Base-by-base conservation (phyloP, 2,329 filamentous ascomycete genomes). In the Ustulina deusta region DNA sequence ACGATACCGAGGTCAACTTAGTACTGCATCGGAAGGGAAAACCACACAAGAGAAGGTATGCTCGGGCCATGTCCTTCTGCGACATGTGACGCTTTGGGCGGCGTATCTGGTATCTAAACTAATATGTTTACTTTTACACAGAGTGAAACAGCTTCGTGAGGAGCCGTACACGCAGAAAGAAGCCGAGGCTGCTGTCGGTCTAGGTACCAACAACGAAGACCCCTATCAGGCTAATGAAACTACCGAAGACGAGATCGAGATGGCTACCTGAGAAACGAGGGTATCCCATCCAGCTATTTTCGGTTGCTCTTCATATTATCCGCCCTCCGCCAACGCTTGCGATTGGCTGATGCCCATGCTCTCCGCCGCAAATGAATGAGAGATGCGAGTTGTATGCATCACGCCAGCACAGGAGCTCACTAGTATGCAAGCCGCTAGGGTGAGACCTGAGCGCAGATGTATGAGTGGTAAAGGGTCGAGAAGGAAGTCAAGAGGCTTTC, bases 111-210 rank as follows among this genome's bases (percentile, higher is more conserved):
- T 60, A 73, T 65, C 62, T 66, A 60, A 38, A 69, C 71, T 73
- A 71, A 75, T 77, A 66, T 15, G 48, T 25, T 44, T 36, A 62
- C 51, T 65, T 22, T 46, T 66, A 27, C 71, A 96, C 71, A 97
- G 95, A 78, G 82, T 97, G 61, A 93, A 94, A 79, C 87, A 93
- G 75, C 83, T 99, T 68, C 89, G 89, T 71, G 93, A 97, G 76
- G 93, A 93, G 74, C 92, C 93, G 10, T 96, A 97, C 80, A 91
- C 91, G 5, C 93, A 97, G 76, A 92, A 93, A 76, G 89, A 94
- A 74, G 93, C 94, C 36, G 93, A 97, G 77, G 93, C 92, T 17
- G 93, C 91, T 0, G 84, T 90, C 40, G 93, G 93, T 44, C 81
- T 94, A 63, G 84, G 86, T 62, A 90, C 88, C 36, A 90, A 94